phyloP scores from a whole-genome alignment of 2,329 filamentous ascomycete genomes.

The Pezicula radicicola region DNA sequence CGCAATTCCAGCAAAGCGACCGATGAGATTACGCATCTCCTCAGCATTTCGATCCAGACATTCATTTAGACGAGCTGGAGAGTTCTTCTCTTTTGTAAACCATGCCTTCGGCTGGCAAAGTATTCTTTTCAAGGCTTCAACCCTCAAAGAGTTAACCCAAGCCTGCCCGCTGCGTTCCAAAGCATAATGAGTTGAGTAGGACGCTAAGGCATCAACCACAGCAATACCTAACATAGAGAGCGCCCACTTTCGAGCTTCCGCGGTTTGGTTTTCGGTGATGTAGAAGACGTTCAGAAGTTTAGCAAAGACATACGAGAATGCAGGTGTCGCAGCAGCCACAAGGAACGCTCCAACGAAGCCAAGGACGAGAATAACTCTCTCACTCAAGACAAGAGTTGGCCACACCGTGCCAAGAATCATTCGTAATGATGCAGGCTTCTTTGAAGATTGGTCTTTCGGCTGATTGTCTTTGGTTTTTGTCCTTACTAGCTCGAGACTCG shows the following conservation, averaged over 20 bases:
- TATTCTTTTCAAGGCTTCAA: conserved; percentile 64
- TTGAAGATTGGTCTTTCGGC: background rate
- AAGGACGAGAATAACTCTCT: conserved; percentile 52
- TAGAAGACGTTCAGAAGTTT: conserved; percentile 71
- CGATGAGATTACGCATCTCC: conserved; percentile 80
- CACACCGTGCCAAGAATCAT: conserved; percentile 68
- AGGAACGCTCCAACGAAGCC: conserved; percentile 45
- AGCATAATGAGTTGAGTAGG: conserved; percentile 66
- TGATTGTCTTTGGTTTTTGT: background rate
- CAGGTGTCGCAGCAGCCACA: conserved; percentile 34
- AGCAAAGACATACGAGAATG: conserved; percentile 75
- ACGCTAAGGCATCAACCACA: conserved; percentile 59
- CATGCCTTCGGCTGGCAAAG: conserved; percentile 74
- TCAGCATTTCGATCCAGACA: conserved; percentile 80
- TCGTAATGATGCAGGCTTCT: conserved; percentile 33
- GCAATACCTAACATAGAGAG: conserved; percentile 67
- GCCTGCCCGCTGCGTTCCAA: conserved; percentile 69
- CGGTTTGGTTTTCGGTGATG: conserved; percentile 28
- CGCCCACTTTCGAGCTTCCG: conserved; percentile 53
- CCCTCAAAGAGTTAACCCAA: conserved; percentile 74
- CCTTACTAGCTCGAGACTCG: background rate
- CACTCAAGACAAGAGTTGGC: conserved; percentile 53
- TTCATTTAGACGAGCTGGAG: conserved; percentile 60
- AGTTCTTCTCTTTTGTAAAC: conserved; percentile 71
- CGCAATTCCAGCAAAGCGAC: conserved; percentile 70